These are phyloP conservation scores for Metarhizium rileyi DNA, from an alignment of 2,329 filamentous ascomycete genomes.

Conservation along the genomic window DNA sequence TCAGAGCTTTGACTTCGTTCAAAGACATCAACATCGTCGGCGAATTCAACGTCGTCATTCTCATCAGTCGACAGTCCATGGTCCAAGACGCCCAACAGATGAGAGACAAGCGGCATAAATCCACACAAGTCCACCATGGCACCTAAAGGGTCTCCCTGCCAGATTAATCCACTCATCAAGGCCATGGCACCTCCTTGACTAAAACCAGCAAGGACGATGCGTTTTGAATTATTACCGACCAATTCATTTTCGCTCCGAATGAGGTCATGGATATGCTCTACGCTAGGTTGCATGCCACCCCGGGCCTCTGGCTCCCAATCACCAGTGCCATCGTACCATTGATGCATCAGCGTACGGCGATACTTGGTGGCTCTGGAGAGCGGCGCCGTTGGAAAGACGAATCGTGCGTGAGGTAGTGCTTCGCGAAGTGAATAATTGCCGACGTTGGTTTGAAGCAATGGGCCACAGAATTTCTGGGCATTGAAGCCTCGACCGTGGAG, in stretches of 20 bases:
- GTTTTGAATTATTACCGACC: constrained; percentile 23
- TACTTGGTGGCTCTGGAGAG: constrained; percentile 22
- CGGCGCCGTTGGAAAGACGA: constrained; percentile 42
- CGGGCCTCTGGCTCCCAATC: constrained; percentile 23
- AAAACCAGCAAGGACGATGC: constrained; percentile 38
- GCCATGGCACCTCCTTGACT: constrained; percentile 45
- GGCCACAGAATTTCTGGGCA: constrained; percentile 28
- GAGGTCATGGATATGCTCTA: constrained; percentile 27
- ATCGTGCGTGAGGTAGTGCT: constrained; percentile 32
- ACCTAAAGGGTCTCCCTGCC: constrained; percentile 29
- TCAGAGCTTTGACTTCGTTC: constrained; percentile 9
- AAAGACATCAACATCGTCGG: constrained; percentile 12
- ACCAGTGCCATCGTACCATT: constrained; percentile 27
- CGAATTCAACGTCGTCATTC: background rate
- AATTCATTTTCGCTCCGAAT: constrained; percentile 25
- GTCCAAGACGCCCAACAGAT: constrained; percentile 16
- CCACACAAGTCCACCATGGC: constrained; percentile 35
- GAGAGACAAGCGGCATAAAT: constrained; percentile 31
- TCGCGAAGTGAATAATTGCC: constrained; percentile 16
- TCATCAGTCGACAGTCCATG: background rate
- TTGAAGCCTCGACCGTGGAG: constrained; percentile 40
- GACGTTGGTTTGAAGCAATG: constrained; percentile 24
- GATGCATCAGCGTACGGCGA: constrained; percentile 21
- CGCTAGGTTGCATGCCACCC: constrained; percentile 30
- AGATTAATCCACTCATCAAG: constrained; percentile 31